Evolutionary conservation across 768 basidiomycete genomes (phyloP), one percentile per base, ranked within the genome.

Genomic region (Trametes cingulata): DNA sequence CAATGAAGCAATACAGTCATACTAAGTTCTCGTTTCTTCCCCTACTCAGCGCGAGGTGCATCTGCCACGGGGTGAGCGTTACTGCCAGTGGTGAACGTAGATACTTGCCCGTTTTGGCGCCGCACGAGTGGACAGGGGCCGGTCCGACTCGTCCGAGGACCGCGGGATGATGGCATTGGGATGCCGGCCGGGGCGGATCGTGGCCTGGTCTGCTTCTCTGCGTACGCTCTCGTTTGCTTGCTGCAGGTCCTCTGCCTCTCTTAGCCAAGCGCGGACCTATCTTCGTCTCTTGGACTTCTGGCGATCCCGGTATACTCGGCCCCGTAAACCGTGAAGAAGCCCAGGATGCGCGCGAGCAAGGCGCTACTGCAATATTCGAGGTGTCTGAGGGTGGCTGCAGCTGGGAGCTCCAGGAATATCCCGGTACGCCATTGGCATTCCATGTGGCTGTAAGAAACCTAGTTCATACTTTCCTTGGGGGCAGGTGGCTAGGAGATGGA

Each of bases 101-200:
- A n/a, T 14, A 27, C 6, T 19, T 54, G 41, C 52, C 52, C 27
- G 14, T 29, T 33, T 1, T 9, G 52, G 52, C 14, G 8, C 9
- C 25, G 39, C 52, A 42, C 40, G 6, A n/a, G 14, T 15, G 1
- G 5, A 41, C 25, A 14, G 37, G 13, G 35, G n/a, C n/a, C n/a
- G n/a, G n/a, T n/a, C n/a, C n/a, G 19, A 29, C 24, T n/a, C 42
- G 42, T 14, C 42, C 40, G 52, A 19, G 52, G 13, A 29, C 35
- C 42, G 41, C 17, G n/a, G 29, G 19, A 20, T 15, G 40, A 6
- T 1, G 50, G 20, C 25, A 20, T 25, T 42, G 33, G 17, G 6
- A 17, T 46, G 54, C 41, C 52, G 52, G 41, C 29, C 52, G 52
- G 42, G 52, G 50, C 19, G n/a, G 48, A n/a, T 50, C 47, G 33